A percentile compares a stretch with the other conserved stretches of the same genome.
phyloP scores from a whole-genome alignment of 768 basidiomycete genomes.

The Ramaria rubella region DNA sequence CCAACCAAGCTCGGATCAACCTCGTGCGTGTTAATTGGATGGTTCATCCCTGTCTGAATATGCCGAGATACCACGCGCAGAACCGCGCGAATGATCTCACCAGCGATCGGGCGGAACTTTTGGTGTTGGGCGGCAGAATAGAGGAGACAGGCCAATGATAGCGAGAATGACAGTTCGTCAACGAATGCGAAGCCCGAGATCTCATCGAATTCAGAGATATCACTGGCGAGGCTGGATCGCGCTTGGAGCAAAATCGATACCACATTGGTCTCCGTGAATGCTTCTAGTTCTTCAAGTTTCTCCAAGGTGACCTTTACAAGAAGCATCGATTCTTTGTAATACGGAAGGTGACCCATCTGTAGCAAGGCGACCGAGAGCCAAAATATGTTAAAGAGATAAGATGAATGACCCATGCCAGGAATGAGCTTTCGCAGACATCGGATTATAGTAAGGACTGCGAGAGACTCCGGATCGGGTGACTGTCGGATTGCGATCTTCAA shows the following conservation, averaged over 20 bases:
- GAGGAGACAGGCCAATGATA: background rate
- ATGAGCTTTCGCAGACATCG: conserved; percentile 76
- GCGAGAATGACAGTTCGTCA: background rate
- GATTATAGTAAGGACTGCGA: conserved; percentile 74
- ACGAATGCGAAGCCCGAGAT: background rate
- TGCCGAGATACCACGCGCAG: background rate
- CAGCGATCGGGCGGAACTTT: background rate
- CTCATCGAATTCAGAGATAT: background rate
- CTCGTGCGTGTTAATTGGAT: background rate
- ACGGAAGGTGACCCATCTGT: conserved; percentile 61
- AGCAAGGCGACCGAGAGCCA: conserved; percentile 85
- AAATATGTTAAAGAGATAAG: conserved; percentile 69
- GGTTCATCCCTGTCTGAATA: background rate
- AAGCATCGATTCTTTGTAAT: conserved; percentile 61
- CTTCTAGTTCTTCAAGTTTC: background rate
- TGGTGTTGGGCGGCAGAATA: background rate
- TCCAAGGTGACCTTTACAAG: conserved; percentile 43
- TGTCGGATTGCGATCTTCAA: conserved; percentile 67
- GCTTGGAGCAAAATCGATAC: background rate
- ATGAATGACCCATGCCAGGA: conserved; percentile 61
- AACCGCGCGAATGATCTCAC: background rate
- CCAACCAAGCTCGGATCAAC: background rate
- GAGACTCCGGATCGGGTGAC: conserved; percentile 58
- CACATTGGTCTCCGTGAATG: background rate
- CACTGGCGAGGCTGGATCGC: background rate